These are phyloP conservation scores for Ricinus communis DNA, from an alignment of 345 rosid genomes.

Conservation along the genomic window DNA sequence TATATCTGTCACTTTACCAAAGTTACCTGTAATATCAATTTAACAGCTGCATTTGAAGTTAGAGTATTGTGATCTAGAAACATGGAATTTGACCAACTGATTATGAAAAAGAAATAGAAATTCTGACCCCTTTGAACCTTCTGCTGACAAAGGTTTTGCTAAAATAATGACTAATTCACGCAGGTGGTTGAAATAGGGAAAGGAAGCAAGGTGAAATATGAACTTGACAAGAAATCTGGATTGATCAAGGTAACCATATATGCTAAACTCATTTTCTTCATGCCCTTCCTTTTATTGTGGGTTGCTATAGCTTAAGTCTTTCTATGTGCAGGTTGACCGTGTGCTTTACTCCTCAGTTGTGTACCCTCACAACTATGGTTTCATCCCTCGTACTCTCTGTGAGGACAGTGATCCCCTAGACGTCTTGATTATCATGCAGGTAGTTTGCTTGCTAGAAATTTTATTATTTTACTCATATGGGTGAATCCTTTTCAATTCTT, in stretches of 20 bases:
- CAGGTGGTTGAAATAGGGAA: conserved; percentile 36
- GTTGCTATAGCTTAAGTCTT: not conserved
- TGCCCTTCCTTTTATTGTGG: not conserved
- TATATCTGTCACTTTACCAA: not conserved
- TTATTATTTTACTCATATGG: not conserved
- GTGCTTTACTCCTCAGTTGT: conserved; percentile 38
- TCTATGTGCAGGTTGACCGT: conserved; percentile 33
- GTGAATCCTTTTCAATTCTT: not conserved
- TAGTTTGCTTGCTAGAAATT: not conserved
- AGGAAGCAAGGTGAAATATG: conserved; percentile 40
- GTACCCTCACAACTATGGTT: conserved; percentile 40
- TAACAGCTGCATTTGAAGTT: not conserved
- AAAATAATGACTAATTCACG: not conserved
- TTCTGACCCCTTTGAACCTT: not conserved
- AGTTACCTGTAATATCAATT: not conserved
- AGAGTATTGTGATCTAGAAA: not conserved
- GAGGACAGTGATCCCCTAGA: conserved; percentile 38
- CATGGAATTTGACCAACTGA: not conserved
- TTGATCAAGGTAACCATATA: conserved; percentile 25
- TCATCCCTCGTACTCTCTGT: conserved; percentile 36
- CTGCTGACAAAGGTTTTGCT: not conserved
- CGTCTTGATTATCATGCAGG: conserved; percentile 36
- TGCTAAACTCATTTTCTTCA: not conserved
- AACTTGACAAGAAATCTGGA: conserved; percentile 37
- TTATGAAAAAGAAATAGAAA: conserved; percentile 1